Percentiles rank a stretch among this genome's conserved stretches.
phyloP scores from a whole-genome alignment of 345 rosid species.

The Crucihimalaya himalaica region DNA sequence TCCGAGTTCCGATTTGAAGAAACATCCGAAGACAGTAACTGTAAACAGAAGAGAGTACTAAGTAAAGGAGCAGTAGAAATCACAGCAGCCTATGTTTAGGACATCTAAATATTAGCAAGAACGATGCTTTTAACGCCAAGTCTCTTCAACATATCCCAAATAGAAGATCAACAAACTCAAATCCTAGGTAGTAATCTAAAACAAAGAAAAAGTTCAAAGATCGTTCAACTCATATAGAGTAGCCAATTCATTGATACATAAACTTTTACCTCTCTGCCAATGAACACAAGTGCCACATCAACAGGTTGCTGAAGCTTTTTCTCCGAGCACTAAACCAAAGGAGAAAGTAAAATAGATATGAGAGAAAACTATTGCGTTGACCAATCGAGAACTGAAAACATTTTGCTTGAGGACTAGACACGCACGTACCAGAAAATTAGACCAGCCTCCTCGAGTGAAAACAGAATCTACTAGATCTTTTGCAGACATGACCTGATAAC shows the following conservation, averaged over 20 bases:
- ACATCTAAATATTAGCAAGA: background rate
- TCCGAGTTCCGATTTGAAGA: constrained; percentile 51
- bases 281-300: constrained; percentile 79
- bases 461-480: constrained; percentile 69
- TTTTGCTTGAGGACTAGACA: background rate
- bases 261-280: constrained; percentile 75
- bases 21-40: constrained; percentile 77
- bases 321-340: constrained; percentile 57
- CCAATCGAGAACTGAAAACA: background rate
- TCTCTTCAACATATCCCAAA: constrained; percentile 34
- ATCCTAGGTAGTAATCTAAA: background rate
- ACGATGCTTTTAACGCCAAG: background rate
- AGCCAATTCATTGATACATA: background rate
- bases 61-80: background rate
- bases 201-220: constrained; percentile 35
- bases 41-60: constrained; percentile 12
- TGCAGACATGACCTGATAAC: constrained; percentile 67
- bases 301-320: constrained; percentile 51
- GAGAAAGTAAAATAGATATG: background rate
- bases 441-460: constrained; percentile 75
- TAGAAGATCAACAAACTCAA: background rate
- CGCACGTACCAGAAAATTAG: constrained; percentile 63
- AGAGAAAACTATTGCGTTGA: background rate
- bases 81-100: constrained; percentile 24
- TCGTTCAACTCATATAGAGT: constrained; percentile 16